These are phyloP conservation scores for Cyclotella sp. DNA, from an alignment of 108 stramenopile genomes.

Conservation along the genomic window DNA sequence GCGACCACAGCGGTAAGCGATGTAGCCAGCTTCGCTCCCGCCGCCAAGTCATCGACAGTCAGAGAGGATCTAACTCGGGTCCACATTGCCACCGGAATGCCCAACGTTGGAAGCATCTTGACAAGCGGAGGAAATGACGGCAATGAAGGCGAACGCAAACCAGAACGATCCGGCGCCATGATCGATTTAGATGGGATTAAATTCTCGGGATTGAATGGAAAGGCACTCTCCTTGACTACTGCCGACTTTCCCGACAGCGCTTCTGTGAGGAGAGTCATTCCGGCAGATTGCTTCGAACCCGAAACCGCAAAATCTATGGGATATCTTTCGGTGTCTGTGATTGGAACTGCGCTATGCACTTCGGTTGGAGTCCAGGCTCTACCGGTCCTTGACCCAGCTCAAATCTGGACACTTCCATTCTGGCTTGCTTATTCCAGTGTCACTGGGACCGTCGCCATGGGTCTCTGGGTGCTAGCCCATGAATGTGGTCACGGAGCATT, in stretches of 20 bases:
- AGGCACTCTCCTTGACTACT: slow-evolving; percentile 60
- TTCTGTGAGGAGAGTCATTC: slow-evolving; percentile 76
- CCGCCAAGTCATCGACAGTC: slow-evolving; percentile 9
- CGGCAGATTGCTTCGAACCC: slow-evolving; percentile 92
- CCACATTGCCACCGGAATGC: slow-evolving; percentile 42
- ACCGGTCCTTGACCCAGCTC: slow-evolving; percentile 65
- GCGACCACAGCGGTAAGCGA: slow-evolving; percentile 17
- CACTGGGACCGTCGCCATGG: slow-evolving; percentile 92
- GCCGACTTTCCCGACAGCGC: slow-evolving; percentile 68
- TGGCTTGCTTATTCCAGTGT: slow-evolving; percentile 80
- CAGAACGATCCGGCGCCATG: slow-evolving; percentile 18
- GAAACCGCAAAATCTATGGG: slow-evolving; percentile 75
- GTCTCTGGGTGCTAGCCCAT: slow-evolving; percentile 97
- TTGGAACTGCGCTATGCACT: slow-evolving; percentile 80
- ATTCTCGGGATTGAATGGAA: slow-evolving; percentile 72
- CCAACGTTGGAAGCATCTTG: slow-evolving; percentile 21
- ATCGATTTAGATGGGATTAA: slow-evolving; percentile 48
- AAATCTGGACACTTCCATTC: slow-evolving; percentile 67
- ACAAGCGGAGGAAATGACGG: background rate
- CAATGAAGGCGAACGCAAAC: slow-evolving; percentile 10
- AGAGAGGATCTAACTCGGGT: slow-evolving; percentile 24
- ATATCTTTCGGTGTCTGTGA: slow-evolving; percentile 78
- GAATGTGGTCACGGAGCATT: slow-evolving; percentile 99
- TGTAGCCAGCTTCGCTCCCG: slow-evolving; percentile 25
- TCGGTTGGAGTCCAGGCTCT: slow-evolving; percentile 66